Evolutionary conservation across 2,329 filamentous ascomycete species (phyloP), one percentile per base, ranked within the genome.

Genomic region (Trichoderma simmonsii): DNA sequence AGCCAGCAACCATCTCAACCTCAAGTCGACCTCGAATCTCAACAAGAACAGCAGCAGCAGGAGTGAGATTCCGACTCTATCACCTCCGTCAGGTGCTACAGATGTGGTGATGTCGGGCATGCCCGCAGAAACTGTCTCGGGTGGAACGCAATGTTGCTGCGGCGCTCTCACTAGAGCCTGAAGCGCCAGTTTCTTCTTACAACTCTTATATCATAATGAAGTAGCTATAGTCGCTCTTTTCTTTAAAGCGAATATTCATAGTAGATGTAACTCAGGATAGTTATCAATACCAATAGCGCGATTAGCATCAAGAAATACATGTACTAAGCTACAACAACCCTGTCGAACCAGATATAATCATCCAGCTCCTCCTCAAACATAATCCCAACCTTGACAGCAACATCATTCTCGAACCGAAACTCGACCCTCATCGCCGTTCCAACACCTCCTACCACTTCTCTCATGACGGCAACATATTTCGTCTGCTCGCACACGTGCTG

Each of bases 341-440:
- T 54, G 4, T 65, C 61, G 24, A 71, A 71, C 69, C 61, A 71
- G 8, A 65, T 36, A 14, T 71, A 71, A n/a, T 57, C 69, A 11
- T 65, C 61, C 28, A 71, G 54, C n/a, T 34, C 28, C 6, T 59
- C 34, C 12, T 71, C 69, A 36, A 71, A 39, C 48, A 9, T 15
- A 1, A 71, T n/a, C 6, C 69, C 69, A 36, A 71, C 6, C 4
- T 30, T 48, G 8, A 24, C 32, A 6, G 71, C 74, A 9, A 18
- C 64, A 2, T 60, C 51, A n/a, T 74, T 59, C 0, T 76, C 71
- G 3, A 79, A 57, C 2, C 65, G 11, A 43, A 79, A 79, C 26
- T 78, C 69, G 0, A 69, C 73, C 1, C 9, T 6, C 7, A 77
- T 5, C 12, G 70, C 9, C 18, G 74, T 73, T 14, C 36, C 26